Evolutionary conservation across 148 eudicot genomes (phyloP).

Genomic region (Linanthus parryae): DNA sequence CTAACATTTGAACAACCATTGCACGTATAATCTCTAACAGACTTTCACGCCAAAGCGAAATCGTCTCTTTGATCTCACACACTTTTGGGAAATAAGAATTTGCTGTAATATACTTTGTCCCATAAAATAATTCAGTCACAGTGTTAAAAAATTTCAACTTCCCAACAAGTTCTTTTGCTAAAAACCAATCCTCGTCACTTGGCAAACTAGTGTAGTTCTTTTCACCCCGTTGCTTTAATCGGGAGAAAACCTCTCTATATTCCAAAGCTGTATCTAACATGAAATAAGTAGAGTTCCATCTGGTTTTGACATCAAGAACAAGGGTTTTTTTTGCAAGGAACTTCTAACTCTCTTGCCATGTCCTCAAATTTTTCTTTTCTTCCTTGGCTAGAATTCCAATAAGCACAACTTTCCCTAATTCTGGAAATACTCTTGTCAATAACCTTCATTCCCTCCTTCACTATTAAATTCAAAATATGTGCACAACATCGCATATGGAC

Average conservation of each 20-base stretch:
- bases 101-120: too few relatives aligned
- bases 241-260: not conserved
- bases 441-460: not conserved
- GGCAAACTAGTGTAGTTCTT: not conserved
- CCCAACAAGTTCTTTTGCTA: not conserved
- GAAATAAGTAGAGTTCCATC: not conserved
- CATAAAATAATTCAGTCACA: not conserved
- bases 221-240: not conserved
- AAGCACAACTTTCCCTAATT: not conserved
- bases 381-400: not conserved
- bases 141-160: not conserved
- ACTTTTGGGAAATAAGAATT: too few relatives aligned
- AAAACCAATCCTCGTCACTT: not conserved
- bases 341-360: not conserved
- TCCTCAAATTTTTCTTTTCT: not conserved
- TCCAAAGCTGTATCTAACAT: too few relatives aligned
- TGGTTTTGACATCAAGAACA: not conserved
- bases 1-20: too few relatives aligned
- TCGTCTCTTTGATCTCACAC: too few relatives aligned
- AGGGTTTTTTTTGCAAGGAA: not conserved
- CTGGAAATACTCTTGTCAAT: not conserved
- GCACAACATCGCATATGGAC: constrained; percentile 4
- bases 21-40: too few relatives aligned
- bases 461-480: not conserved
- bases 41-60: too few relatives aligned